Conservation (phyloP, 2,329 filamentous ascomycete genomes). For the Sphaerulina musiva region DNA sequence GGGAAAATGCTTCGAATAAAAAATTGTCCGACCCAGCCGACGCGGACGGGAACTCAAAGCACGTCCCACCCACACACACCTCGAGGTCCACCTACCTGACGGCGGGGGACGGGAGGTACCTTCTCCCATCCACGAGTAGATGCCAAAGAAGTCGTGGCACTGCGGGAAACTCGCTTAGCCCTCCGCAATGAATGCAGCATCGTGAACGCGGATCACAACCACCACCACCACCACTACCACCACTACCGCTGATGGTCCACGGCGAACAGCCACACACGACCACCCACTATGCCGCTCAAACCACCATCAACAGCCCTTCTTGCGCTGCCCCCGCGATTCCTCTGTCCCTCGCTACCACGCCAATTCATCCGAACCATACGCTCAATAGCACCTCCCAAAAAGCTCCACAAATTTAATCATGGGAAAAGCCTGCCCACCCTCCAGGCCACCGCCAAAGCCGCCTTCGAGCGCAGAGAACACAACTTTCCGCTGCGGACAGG, state of each 20-base stretch:
- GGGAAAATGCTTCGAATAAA: not conserved
- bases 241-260: not conserved
- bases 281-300: slow-evolving; percentile 27
- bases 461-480: slow-evolving; percentile 52
- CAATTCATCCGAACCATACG: slow-evolving; percentile 44
- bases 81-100: too few species aligned
- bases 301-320: slow-evolving; percentile 25
- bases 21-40: not conserved
- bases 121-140: too few species aligned
- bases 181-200: not conserved
- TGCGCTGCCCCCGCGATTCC: slow-evolving; percentile 29
- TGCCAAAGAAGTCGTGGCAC: not conserved
- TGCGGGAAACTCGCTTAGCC: not conserved
- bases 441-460: slow-evolving; percentile 51
- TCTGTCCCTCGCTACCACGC: slow-evolving; percentile 30
- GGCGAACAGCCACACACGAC: not conserved
- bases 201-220: too few species aligned
- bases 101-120: too few species aligned
- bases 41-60: too few species aligned
- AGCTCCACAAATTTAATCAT: slow-evolving; percentile 49
- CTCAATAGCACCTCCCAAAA: slow-evolving; percentile 48
- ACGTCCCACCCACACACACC: too few species aligned
- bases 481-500: slow-evolving; percentile 66
- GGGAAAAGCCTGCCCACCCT: slow-evolving; percentile 47
- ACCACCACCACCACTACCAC: not conserved